Percentiles rank a stretch among this genome's conserved stretches.
Conservation (phyloP, 2,329 filamentous ascomycete genomes). For the Clathrospora elynae region DNA sequence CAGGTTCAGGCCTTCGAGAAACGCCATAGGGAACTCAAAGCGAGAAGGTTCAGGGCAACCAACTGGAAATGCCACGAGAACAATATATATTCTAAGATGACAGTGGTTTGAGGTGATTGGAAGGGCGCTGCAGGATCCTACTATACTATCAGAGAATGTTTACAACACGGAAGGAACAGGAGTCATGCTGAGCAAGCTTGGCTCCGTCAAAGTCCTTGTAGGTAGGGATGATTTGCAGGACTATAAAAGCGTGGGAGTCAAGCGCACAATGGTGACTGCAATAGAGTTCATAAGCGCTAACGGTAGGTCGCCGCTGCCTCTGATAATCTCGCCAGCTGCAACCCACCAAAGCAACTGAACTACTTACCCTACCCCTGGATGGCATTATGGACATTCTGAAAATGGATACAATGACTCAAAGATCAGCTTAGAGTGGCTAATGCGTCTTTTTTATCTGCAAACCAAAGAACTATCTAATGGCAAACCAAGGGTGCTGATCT, state of each 20-base stretch:
- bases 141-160: conserved; percentile 23
- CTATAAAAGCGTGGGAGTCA: conserved; percentile 26
- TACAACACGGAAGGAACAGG: conserved; percentile 22
- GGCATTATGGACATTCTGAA: background rate
- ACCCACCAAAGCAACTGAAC: conserved; percentile 16
- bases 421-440: background rate
- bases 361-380: background rate
- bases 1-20: conserved; percentile 18
- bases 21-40: conserved; percentile 19
- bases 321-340: conserved; percentile 29
- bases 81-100: conserved; percentile 27
- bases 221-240: conserved; percentile 22
- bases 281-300: conserved; percentile 25
- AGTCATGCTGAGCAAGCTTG: conserved; percentile 11
- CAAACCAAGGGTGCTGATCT: background rate
- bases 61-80: conserved; percentile 27
- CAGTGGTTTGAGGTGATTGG: conserved; percentile 25
- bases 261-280: conserved; percentile 28
- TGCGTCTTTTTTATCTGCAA: background rate
- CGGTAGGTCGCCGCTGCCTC: conserved; percentile 23
- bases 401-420: background rate
- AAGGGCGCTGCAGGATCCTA: conserved; percentile 14
- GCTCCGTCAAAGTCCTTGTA: conserved; percentile 24
- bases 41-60: conserved; percentile 19
- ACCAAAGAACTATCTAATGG: background rate